Percentiles rank a stretch among this genome's conserved stretches.
phyloP scores from a whole-genome alignment of 1,139 yeast genomes.

The Blastobotrys arbuscula region DNA sequence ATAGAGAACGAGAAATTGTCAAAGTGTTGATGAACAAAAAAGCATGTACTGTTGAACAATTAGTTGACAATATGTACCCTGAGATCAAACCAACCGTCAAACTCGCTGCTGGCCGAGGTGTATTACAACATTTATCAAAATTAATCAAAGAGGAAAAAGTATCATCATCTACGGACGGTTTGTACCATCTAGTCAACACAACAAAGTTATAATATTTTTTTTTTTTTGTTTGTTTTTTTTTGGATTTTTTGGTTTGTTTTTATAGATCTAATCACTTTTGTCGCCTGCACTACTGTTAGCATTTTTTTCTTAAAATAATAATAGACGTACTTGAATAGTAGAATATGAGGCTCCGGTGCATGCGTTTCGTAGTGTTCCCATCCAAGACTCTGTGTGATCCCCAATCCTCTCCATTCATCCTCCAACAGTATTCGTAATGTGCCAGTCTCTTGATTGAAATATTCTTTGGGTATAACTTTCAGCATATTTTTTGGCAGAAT shows the following conservation, averaged over 20 bases:
- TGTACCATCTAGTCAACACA: not conserved
- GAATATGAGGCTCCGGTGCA: constrained; percentile 96
- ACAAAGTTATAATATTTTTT: not conserved
- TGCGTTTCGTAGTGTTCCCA: constrained; percentile 99
- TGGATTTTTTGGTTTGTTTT: not conserved
- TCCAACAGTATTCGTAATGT: constrained; percentile 85
- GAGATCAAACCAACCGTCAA: constrained; percentile 27
- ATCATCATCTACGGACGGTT: constrained; percentile 3
- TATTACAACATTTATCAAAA: constrained; percentile 32
- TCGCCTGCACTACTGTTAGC: not conserved
- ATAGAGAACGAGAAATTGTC: constrained; percentile 34
- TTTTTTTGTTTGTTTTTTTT: not conserved
- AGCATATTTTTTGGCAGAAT: constrained; percentile 96
- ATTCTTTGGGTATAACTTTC: constrained; percentile 92
- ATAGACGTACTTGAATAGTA: constrained; percentile 57
- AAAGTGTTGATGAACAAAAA: constrained; percentile 16
- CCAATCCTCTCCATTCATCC: constrained; percentile 98
- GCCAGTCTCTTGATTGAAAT: constrained; percentile 91
- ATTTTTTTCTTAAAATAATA: not conserved
- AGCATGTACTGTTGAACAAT: constrained; percentile 24
- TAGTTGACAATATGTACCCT: constrained; percentile 26
- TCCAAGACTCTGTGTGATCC: constrained; percentile 94
- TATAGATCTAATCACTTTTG: not conserved
- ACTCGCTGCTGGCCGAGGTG: constrained; percentile 33
- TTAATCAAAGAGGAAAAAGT: constrained; percentile 27